phyloP scores from a whole-genome alignment of 2,329 filamentous ascomycete species.

The Paramyrothecium roridum region DNA sequence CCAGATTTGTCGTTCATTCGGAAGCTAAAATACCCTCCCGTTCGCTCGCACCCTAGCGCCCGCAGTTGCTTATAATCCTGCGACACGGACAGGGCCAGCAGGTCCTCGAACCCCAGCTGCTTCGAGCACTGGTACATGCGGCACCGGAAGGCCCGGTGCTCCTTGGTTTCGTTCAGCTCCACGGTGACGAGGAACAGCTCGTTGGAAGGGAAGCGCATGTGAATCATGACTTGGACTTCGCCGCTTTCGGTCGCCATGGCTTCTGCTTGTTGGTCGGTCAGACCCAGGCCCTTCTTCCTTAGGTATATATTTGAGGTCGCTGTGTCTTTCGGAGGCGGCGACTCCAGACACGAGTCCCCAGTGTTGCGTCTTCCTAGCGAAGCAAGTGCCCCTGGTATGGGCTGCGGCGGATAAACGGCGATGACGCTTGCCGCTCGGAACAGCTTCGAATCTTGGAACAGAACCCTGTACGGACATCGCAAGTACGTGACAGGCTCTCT shows the following conservation, averaged over 20 bases:
- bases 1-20: neutral
- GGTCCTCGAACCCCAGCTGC: conserved; percentile 1
- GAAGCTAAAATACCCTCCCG: conserved; percentile 2
- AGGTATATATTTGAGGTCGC: neutral
- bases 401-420: conserved; percentile 2
- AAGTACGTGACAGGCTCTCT: neutral
- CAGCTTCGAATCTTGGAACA: neutral
- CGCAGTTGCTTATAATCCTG: conserved; percentile 2
- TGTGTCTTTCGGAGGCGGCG: neutral
- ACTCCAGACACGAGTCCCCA: neutral
- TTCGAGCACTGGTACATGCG: neutral
- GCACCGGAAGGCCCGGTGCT: conserved; percentile 1
- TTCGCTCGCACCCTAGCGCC: neutral
- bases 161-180: neutral
- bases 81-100: conserved; percentile 1
- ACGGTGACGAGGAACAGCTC: conserved; percentile 1
- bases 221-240: conserved; percentile 3
- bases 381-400: conserved; percentile 1
- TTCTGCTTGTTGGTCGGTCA: neutral
- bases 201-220: neutral
- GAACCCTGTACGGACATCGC: neutral
- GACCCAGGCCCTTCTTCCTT: neutral
- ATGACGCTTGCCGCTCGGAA: neutral
- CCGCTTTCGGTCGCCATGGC: neutral
- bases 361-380: neutral